phyloP scores from a whole-genome alignment of 768 basidiomycete genomes.

The Tulasnella sp. region DNA sequence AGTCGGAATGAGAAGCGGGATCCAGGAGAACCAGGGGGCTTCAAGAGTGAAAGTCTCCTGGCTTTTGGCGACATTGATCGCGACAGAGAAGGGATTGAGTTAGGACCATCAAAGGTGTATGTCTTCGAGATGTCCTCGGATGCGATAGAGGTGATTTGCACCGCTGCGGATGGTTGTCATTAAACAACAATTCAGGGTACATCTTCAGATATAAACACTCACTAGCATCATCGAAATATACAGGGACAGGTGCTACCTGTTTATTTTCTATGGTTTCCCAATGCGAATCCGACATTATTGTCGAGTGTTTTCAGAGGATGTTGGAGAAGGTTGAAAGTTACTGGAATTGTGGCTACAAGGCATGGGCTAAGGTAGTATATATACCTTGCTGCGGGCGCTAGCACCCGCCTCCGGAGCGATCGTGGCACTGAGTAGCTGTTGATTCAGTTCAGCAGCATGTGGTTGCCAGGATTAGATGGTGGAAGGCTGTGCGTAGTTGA shows the following conservation, averaged over 20 bases:
- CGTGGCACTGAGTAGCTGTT: too few relatives aligned
- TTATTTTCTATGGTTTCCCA: slow-evolving; percentile 16
- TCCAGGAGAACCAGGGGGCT: neutral
- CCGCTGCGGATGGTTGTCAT: neutral
- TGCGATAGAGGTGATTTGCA: slow-evolving; percentile 7
- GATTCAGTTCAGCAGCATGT: too few relatives aligned
- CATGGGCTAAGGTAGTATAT: too few relatives aligned
- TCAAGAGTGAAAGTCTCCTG: neutral
- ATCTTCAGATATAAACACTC: neutral
- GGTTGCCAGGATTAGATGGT: too few relatives aligned
- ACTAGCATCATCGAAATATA: slow-evolving; percentile 14
- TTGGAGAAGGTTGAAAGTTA: too few relatives aligned
- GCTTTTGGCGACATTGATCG: neutral
- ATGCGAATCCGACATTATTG: too few relatives aligned
- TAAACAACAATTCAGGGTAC: neutral
- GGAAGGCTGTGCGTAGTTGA: too few relatives aligned
- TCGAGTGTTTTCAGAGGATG: too few relatives aligned
- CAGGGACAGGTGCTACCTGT: slow-evolving; percentile 12
- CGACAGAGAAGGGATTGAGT: neutral
- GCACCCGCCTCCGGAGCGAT: too few relatives aligned
- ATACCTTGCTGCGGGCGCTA: too few relatives aligned
- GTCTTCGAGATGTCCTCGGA: slow-evolving; percentile 13
- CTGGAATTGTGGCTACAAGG: too few relatives aligned
- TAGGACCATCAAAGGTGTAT: slow-evolving; percentile 12
- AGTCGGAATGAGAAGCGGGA: neutral